Conservation (phyloP, 306 rosid genomes). For the Ammopiptanthus mongolicus region DNA sequence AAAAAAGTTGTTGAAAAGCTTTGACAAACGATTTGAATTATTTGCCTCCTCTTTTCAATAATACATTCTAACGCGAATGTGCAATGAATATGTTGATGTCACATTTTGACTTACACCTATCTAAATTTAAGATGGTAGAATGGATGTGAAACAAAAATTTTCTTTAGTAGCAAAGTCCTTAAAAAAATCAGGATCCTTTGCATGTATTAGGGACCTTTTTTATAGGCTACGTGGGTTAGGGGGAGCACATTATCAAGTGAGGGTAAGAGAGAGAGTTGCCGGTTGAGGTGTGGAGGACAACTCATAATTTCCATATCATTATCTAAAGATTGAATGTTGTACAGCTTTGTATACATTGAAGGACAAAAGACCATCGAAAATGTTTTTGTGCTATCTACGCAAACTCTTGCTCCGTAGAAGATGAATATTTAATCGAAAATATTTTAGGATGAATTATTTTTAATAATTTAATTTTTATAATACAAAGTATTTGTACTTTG, state of each 20-base stretch:
- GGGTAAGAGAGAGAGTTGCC: too few relatives aligned
- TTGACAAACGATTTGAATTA: too few relatives aligned
- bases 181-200: too few relatives aligned
- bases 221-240: neutral
- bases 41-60: too few relatives aligned
- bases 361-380: neutral
- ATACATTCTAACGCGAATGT: neutral
- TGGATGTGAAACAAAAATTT: too few relatives aligned
- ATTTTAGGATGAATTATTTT: too few relatives aligned
- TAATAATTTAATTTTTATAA: too few relatives aligned
- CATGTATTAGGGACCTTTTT: neutral
- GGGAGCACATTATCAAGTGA: neutral
- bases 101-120: neutral
- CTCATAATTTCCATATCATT: neutral
- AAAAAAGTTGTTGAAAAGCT: too few relatives aligned
- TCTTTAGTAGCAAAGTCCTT: neutral
- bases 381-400: too few relatives aligned
- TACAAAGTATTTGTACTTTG: too few relatives aligned
- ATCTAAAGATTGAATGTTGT: neutral
- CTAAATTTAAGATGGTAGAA: neutral
- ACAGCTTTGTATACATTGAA: neutral
- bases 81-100: neutral
- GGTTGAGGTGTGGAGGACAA: neutral
- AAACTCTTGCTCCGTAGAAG: neutral
- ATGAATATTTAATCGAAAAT: too few relatives aligned